A percentile compares a stretch with the other conserved stretches of the same genome.
Evolutionary conservation across 768 basidiomycete genomes (phyloP).

Genomic region (Russula sp.): DNA sequence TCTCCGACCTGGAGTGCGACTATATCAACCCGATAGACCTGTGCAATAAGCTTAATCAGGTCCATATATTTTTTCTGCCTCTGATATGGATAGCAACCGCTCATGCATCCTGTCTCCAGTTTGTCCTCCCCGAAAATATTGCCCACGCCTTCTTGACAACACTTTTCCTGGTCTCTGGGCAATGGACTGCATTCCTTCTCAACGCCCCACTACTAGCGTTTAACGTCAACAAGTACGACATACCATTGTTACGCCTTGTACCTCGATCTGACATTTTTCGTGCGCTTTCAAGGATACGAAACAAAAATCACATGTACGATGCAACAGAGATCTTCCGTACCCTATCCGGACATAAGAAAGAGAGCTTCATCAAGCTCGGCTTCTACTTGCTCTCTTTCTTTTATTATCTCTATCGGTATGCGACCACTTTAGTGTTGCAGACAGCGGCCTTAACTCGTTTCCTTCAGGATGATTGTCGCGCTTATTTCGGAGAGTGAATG

Average conservation of each 20-base stretch:
- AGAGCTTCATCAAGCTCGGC: slow-evolving; percentile 90
- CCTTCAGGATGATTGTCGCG: slow-evolving; percentile 45
- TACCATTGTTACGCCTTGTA: background rate
- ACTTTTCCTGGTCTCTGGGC: slow-evolving; percentile 89
- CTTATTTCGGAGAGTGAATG: slow-evolving; percentile 43
- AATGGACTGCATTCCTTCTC: slow-evolving; percentile 90
- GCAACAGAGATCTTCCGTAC: slow-evolving; percentile 99
- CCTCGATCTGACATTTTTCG: background rate
- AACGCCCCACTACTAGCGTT: slow-evolving; percentile 85
- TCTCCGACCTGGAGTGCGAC: slow-evolving; percentile 98
- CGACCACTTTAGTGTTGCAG: background rate
- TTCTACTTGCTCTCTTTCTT: slow-evolving; percentile 91
- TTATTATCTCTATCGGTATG: slow-evolving; percentile 86
- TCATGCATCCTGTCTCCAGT: slow-evolving; percentile 45
- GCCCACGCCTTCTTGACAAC: slow-evolving; percentile 88
- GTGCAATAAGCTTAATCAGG: slow-evolving; percentile 98
- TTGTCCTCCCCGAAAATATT: slow-evolving; percentile 93
- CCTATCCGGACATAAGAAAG: slow-evolving; percentile 89
- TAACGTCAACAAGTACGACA: slow-evolving; percentile 88
- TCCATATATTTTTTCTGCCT: slow-evolving; percentile 28
- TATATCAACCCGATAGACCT: slow-evolving; percentile 99
- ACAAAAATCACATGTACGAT: slow-evolving; percentile 97
- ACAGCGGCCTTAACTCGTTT: background rate
- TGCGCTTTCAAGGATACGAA: slow-evolving; percentile 59
- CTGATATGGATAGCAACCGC: background rate